Base-by-base conservation (phyloP, 306 rosid species). In the Senna siamea region DNA sequence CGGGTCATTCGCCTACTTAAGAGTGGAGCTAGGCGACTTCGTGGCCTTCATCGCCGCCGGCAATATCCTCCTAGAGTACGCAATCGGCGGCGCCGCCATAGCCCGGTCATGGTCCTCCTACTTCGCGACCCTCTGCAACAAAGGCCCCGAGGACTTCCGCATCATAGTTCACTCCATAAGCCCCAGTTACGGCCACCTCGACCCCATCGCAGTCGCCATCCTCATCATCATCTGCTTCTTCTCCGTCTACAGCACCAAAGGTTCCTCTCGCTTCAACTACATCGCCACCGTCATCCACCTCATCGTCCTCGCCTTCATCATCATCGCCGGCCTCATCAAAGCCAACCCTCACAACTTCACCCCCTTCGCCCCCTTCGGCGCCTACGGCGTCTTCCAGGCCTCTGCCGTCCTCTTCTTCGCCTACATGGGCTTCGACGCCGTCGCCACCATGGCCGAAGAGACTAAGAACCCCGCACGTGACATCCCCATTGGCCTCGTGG, bases 61-160 rank as follows among this genome's bases (percentile, higher is more conserved):
- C 9, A 87, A 87, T 77, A 85, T 87, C 73, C 79, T 87, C 6
- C 87, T 87, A 0, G 89, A 87, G 43, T 82, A 82, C 5, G 82
- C 82, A 0, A 69, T 87, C 2, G 82, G 85, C 0, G 73, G 82
- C 0, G 91, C 91, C 0, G 85, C 89, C 0, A 84, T 85, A 3
- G 83, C 91, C 2, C 88, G 91, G 13, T 56, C 91, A 0, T 87
- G 89, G 91, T 84, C 91, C 5, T 87, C 92, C 59, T 87, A 87
- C 75, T 87, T 87, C 37, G 76, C 92, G 52, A 82, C 92, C 7
- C 87, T 87, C 7, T 82, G 80, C 75, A 87, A 87, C 79, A 79
- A 3, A 7, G 3, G 37, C 0, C 44, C 87, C 6, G 76, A 80
- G 0, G 85, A 78, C 35, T 85, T 87, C 30, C 82, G 87, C 9